Evolutionary conservation across 192 early-diverging fungal species (phyloP), one percentile per base, ranked within the genome.

Genomic region (Funneliformis mosseae): DNA sequence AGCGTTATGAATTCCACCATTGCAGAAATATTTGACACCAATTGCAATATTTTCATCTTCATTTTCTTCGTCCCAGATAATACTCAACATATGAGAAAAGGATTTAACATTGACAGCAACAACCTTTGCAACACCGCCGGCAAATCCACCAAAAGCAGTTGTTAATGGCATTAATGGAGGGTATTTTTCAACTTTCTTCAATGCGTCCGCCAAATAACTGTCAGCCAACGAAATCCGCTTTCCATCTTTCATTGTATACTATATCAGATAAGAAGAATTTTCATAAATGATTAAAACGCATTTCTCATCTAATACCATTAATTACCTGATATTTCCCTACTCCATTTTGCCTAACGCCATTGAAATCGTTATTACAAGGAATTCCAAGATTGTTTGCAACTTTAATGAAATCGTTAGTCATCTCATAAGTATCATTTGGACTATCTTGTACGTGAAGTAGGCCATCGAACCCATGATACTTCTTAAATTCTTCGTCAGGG

Each of bases 41-140:
- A 23, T 66, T 28, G 63, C 63, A 28, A 66, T 38, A 28, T 66
- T 66, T 28, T 28, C 63, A 25, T 66, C 33, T 23, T 23, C 6
- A 28, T 66, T 28, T 11, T 66, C 63, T 8, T 66, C 63, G 33
- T 66, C 63, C 63, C 63, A 66, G 33, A 66, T 66, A 28, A 66
- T 66, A 28, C 12, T 25, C 33, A 66, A 66, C 12, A 66, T 28
- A 28, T 66, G 63, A 28, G 63, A 1, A 66, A 28, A 28, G 5
- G 63, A 66, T 66, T 25, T 66, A 28, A 66, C 12, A 66, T 66
- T 25, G 5, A 66, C 63, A 25, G 63, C 63, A 0, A 28, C n/a
- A 8, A 66, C 11, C 33, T 66, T 66, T 28, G 25, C 5, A 38
- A 28, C 21, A 8, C 12, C 63, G 33, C 3, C 3, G 4, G 63